These are phyloP conservation scores for Penicillium nucicola DNA, from an alignment of 495 filamentous ascomycete genomes.

Conservation along the genomic window DNA sequence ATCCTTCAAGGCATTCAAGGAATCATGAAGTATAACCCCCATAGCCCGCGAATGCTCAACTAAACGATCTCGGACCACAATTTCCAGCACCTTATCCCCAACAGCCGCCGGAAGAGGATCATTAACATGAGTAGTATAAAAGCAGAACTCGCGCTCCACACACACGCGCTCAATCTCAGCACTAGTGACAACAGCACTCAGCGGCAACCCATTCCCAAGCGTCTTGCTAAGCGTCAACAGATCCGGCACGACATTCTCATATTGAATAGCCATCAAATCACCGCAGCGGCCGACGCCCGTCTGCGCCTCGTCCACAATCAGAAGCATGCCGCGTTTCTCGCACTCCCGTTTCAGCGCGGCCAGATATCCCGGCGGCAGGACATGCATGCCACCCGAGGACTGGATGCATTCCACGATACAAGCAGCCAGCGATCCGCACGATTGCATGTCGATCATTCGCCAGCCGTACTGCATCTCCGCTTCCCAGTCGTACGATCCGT, in stretches of 20 bases:
- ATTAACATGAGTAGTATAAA: slow-evolving; percentile 11
- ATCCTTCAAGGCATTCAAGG: slow-evolving; percentile 2
- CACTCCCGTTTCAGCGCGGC: slow-evolving; percentile 44
- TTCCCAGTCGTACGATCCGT: slow-evolving; percentile 56
- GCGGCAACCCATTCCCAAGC: slow-evolving; percentile 8
- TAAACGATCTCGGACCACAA: slow-evolving; percentile 8
- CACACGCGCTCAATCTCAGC: slow-evolving; percentile 8
- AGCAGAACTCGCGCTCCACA: slow-evolving; percentile 7
- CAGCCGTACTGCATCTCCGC: slow-evolving; percentile 53
- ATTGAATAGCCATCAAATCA: slow-evolving; percentile 48
- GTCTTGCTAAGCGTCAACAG: slow-evolving; percentile 20
- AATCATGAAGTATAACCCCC: slow-evolving; percentile 5
- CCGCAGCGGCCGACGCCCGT: slow-evolving; percentile 51
- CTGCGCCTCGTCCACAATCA: slow-evolving; percentile 57
- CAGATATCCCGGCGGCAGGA: slow-evolving; percentile 44
- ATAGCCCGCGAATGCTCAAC: slow-evolving; percentile 10
- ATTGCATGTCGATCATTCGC: slow-evolving; percentile 47
- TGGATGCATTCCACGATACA: slow-evolving; percentile 54
- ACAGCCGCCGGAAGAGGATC: slow-evolving; percentile 14
- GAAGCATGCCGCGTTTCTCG: slow-evolving; percentile 46
- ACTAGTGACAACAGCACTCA: slow-evolving; percentile 9
- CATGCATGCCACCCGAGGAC: slow-evolving; percentile 47
- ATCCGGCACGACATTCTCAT: slow-evolving; percentile 48
- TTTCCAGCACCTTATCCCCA: slow-evolving; percentile 12
- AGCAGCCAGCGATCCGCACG: slow-evolving; percentile 52